phyloP scores from a whole-genome alignment of 1,284 basidiomycete genomes.

The Cryptococcus wingfieldii region DNA sequence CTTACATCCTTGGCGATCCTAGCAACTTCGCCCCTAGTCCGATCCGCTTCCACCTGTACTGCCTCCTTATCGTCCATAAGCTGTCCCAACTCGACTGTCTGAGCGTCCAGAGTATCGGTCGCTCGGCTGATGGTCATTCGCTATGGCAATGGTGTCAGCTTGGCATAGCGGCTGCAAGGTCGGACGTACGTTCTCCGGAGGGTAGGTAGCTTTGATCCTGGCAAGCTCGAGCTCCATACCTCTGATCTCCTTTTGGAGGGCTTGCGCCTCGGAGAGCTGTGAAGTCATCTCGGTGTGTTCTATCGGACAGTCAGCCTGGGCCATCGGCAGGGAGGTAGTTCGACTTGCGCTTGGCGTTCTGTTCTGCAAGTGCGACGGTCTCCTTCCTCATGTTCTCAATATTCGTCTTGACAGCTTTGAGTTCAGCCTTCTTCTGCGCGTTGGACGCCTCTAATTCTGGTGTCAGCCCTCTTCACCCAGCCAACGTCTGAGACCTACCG shows the following conservation, averaged over 20 bases:
- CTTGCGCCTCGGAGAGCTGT: slow-evolving; percentile 57
- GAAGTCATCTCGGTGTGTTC: slow-evolving; percentile 28
- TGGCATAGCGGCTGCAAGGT: neutral
- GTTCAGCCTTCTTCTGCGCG: slow-evolving; percentile 61
- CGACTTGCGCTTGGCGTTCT: slow-evolving; percentile 33
- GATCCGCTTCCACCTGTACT: slow-evolving; percentile 53
- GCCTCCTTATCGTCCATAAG: slow-evolving; percentile 58
- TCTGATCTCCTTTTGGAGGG: slow-evolving; percentile 66
- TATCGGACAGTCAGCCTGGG: slow-evolving; percentile 4
- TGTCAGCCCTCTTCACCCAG: neutral
- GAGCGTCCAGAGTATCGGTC: slow-evolving; percentile 63
- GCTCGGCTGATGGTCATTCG: slow-evolving; percentile 69
- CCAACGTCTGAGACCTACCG: slow-evolving; percentile 24
- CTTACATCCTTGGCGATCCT: slow-evolving; percentile 54
- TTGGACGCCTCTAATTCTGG: slow-evolving; percentile 53
- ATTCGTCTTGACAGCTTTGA: slow-evolving; percentile 62
- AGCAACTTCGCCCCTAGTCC: slow-evolving; percentile 59
- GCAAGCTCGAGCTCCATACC: slow-evolving; percentile 72
- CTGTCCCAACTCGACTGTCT: slow-evolving; percentile 68
- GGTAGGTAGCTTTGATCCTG: slow-evolving; percentile 70
- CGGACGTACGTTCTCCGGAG: slow-evolving; percentile 51
- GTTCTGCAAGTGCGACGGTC: slow-evolving; percentile 49
- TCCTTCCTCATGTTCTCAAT: slow-evolving; percentile 61
- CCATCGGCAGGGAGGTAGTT: neutral
- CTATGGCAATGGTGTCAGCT: slow-evolving; percentile 34